Percentiles rank a stretch among this genome's conserved stretches.
These are phyloP conservation scores for Vickermania ingenoplastis DNA, from an alignment of 208 protist species.

Conservation along the genomic window DNA sequence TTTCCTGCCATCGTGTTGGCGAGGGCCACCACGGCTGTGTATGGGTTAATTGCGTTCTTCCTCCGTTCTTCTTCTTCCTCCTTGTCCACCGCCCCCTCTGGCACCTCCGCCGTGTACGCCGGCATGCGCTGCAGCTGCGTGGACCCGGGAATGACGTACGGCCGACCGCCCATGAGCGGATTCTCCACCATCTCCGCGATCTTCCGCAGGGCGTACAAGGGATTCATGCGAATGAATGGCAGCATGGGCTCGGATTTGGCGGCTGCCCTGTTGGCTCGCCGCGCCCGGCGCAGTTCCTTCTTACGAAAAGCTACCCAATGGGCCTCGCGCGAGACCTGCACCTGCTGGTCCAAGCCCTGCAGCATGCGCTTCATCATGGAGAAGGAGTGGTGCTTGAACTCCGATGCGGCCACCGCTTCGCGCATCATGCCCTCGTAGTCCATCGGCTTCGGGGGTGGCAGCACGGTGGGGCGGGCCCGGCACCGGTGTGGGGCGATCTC, in stretches of 20 bases:
- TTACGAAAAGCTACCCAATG: not conserved
- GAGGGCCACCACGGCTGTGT: too few species aligned
- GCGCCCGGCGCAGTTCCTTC: not conserved
- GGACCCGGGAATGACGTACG: too few species aligned
- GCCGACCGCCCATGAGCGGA: not conserved
- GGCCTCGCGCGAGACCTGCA: not conserved
- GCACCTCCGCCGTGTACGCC: slow-evolving; percentile 1
- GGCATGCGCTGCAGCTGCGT: too few species aligned
- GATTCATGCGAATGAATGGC: not conserved
- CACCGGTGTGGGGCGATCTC: not conserved
- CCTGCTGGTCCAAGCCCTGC: not conserved
- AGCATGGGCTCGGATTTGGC: not conserved
- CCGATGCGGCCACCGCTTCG: not conserved
- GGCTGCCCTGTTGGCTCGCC: not conserved
- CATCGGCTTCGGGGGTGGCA: not conserved
- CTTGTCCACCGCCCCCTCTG: not conserved
- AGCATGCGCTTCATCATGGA: not conserved
- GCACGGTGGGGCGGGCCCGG: not conserved
- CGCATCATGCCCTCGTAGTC: not conserved
- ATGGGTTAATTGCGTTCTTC: too few species aligned
- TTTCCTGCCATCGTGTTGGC: too few species aligned
- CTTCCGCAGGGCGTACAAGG: not conserved
- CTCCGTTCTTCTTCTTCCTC: not conserved
- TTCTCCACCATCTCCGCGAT: not conserved
- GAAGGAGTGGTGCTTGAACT: not conserved